Evolutionary conservation across 176 grass and related monocot genomes (phyloP), one percentile per base, ranked within the genome.

Genomic region (Cenchrus americanus): DNA sequence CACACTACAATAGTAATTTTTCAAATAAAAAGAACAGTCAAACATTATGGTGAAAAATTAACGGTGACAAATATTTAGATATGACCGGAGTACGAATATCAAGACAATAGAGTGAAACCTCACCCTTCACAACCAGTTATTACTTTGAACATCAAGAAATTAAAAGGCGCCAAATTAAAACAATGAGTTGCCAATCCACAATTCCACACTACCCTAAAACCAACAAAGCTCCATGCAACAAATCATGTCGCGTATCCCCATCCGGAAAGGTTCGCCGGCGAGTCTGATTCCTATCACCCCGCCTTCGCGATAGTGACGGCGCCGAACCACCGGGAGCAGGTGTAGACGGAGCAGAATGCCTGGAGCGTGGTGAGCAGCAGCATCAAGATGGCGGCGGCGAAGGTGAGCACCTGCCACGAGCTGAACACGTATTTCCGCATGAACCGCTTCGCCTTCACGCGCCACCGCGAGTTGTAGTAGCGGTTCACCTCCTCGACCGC

Each of bases 341-440:
- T 91, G 59, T 97, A 97, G 3, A 97, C 86, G 6, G 94, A 97
- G 64, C 94, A 94, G 71, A 97, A 94, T 0, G 94, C 90, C 76
- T 97, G 92, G 26, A 97, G 80, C 59, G 88, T 90, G 19, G 90
- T 97, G 75, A 97, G 86, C 22, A 97, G 55, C 51, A 97, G 80
- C 92, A 97, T 79, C 34, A 92, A 5, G 82, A 92, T 62, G 14
- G 92, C 92, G n/a, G 92, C 94, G 19, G 94, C 34, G 82, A 97
- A 91, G 2, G 94, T 94, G 68, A 97, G 87, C 71, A 97, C 80
- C 87, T 97, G 92, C 94, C 94, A 97, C 4, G 94, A 97, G 11
- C 86, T 88, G 86, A 97, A 94, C 42, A 97, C 90, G 42, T 97
- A 97, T 53, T 87, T 92, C 43, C 88, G 81, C 94, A 92, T 89